Conservation (phyloP, 1,284 basidiomycete genomes). For the Ustilago crameri region DNA sequence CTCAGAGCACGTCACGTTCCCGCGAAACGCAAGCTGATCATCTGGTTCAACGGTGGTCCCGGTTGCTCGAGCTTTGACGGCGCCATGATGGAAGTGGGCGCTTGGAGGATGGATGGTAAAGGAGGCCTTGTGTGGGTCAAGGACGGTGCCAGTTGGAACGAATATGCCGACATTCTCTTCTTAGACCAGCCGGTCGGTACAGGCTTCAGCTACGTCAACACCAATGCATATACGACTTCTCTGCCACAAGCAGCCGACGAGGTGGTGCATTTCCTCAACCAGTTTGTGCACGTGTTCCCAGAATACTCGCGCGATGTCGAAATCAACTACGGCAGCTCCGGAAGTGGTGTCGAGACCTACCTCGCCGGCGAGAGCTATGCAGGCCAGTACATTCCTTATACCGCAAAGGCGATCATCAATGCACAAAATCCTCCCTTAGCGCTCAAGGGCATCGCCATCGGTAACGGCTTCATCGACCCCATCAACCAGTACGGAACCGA, state of each 20-base stretch:
- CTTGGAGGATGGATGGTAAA: slow-evolving; percentile 80
- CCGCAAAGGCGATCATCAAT: slow-evolving; percentile 80
- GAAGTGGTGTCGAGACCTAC: slow-evolving; percentile 78
- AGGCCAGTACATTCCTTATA: slow-evolving; percentile 69
- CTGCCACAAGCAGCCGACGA: slow-evolving; percentile 78
- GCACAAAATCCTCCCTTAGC: slow-evolving; percentile 73
- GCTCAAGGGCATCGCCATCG: slow-evolving; percentile 86
- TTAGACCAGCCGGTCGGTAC: slow-evolving; percentile 98
- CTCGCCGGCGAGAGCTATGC: slow-evolving; percentile 40
- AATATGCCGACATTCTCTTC: slow-evolving; percentile 95
- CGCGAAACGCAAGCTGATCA: slow-evolving; percentile 86
- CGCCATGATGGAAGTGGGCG: slow-evolving; percentile 96
- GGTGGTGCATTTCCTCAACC: slow-evolving; percentile 82
- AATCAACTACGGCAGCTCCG: slow-evolving; percentile 48
- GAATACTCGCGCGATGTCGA: slow-evolving; percentile 74
- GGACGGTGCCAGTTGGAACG: slow-evolving; percentile 94
- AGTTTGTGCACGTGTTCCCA: slow-evolving; percentile 91
- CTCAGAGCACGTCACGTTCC: slow-evolving; percentile 86
- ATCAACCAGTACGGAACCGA: slow-evolving; percentile 88
- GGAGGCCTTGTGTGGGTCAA: slow-evolving; percentile 76
- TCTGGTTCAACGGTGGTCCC: slow-evolving; percentile 98
- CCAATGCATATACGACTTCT: slow-evolving; percentile 82
- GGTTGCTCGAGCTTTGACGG: slow-evolving; percentile 98
- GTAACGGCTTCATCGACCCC: slow-evolving; percentile 97
- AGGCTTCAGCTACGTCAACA: slow-evolving; percentile 88